These are phyloP conservation scores for Metarhizium anisopliae DNA, from an alignment of 2,329 filamentous ascomycete species.

Conservation along the genomic window DNA sequence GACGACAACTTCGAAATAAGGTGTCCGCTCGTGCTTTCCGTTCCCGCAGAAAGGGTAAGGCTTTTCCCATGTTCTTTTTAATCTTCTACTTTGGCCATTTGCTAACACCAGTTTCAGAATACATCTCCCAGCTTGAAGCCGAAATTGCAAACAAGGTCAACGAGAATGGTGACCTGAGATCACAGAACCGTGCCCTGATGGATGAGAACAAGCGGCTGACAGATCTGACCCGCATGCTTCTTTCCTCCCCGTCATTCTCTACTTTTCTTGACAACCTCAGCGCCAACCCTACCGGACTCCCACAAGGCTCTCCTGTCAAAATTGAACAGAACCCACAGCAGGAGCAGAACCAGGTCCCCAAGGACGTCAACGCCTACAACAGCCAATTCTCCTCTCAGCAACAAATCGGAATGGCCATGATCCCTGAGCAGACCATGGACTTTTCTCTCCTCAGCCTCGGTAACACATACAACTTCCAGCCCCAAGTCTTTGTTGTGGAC, in stretches of 20 bases:
- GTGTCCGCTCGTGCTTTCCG: constrained; percentile 96
- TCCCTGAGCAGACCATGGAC: constrained; percentile 71
- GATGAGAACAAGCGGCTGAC: constrained; percentile 79
- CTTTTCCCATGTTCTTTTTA: constrained; percentile 2
- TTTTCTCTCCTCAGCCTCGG: constrained; percentile 61
- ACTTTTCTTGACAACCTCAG: constrained; percentile 68
- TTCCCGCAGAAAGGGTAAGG: constrained; percentile 91
- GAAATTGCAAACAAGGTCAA: constrained; percentile 78
- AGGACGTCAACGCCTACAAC: constrained; percentile 57
- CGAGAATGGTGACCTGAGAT: constrained; percentile 72
- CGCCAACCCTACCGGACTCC: constrained; percentile 42
- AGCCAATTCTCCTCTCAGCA: constrained; percentile 48
- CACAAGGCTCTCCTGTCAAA: constrained; percentile 29
- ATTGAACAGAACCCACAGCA: constrained; percentile 24
- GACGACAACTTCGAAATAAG: constrained; percentile 96
- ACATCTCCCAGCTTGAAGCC: constrained; percentile 87
- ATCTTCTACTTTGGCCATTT: not conserved
- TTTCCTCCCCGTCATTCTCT: constrained; percentile 73
- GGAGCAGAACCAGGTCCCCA: constrained; percentile 45
- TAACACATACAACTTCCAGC: constrained; percentile 51
- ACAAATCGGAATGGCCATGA: constrained; percentile 72
- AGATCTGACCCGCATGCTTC: constrained; percentile 71
- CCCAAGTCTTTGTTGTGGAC: constrained; percentile 68
- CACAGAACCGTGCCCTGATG: constrained; percentile 70
- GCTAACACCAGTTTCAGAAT: constrained; percentile 51